These are phyloP conservation scores for Microthyrium microscopicum DNA, from an alignment of 2,329 filamentous ascomycete genomes.

Conservation along the genomic window DNA sequence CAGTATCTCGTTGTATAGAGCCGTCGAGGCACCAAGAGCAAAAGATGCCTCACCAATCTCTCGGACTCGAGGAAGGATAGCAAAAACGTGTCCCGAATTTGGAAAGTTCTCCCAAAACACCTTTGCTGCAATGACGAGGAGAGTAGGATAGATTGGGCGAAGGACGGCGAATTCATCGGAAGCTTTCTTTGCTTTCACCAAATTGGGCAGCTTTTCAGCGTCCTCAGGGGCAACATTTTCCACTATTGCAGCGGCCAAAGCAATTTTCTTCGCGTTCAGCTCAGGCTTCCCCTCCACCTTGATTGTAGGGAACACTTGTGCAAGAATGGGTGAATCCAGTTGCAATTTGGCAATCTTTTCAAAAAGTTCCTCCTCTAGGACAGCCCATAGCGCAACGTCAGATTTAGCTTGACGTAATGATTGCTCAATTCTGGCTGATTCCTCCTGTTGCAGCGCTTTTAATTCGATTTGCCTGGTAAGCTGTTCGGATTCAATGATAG, in stretches of 20 bases:
- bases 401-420: slow-evolving; percentile 39
- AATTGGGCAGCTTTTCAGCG: neutral
- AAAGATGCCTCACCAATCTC: slow-evolving; percentile 51
- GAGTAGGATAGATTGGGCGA: slow-evolving; percentile 47
- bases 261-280: neutral
- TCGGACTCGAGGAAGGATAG: slow-evolving; percentile 50
- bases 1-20: slow-evolving; percentile 53
- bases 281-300: neutral
- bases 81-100: slow-evolving; percentile 42
- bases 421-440: slow-evolving; percentile 29
- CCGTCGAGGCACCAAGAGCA: slow-evolving; percentile 52
- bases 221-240: neutral
- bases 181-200: neutral
- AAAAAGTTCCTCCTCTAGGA: slow-evolving; percentile 53
- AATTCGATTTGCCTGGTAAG: too few species aligned
- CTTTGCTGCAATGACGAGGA: slow-evolving; percentile 40
- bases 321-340: neutral
- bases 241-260: too few species aligned
- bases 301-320: neutral
- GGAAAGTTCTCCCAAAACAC: slow-evolving; percentile 43
- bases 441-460: too few species aligned
- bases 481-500: too few species aligned
- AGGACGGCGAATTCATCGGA: slow-evolving; percentile 34
- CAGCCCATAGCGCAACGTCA: slow-evolving; percentile 49
- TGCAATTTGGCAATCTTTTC: slow-evolving; percentile 14